phyloP scores from a whole-genome alignment of 139 green algal species.

The Nannochloris sp. region DNA sequence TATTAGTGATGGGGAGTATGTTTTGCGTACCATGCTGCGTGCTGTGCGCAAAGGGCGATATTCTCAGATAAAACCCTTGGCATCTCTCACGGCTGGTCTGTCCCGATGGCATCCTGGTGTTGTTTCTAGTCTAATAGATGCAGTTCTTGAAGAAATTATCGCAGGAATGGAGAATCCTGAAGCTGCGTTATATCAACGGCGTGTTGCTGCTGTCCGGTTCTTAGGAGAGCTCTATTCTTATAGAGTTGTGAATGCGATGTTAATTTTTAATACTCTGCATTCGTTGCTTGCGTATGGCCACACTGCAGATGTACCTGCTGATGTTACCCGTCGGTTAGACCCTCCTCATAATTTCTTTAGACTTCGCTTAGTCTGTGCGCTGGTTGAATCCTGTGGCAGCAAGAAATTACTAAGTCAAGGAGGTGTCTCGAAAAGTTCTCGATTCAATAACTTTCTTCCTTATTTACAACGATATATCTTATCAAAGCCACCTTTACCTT shows the following conservation, averaged over 20 bases:
- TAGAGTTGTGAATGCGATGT: conserved; percentile 48
- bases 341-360: conserved; percentile 52
- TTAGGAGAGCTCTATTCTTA: conserved; percentile 95
- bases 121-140: conserved; percentile 67
- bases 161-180: conserved; percentile 56
- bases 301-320: conserved; percentile 35
- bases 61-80: conserved; percentile 65
- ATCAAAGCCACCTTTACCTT: conserved; percentile 66
- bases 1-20: conserved; percentile 64
- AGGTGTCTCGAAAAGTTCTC: conserved; percentile 33
- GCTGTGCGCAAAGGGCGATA: conserved; percentile 44
- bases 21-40: conserved; percentile 80
- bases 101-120: conserved; percentile 72
- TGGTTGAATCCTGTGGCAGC: conserved; percentile 83
- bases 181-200: conserved; percentile 60
- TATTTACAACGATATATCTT: conserved; percentile 87
- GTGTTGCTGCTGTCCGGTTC: conserved; percentile 69
- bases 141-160: conserved; percentile 79
- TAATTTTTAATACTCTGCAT: conserved; percentile 86
- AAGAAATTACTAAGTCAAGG: conserved; percentile 72
- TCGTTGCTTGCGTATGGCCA: conserved; percentile 73
- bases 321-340: conserved; percentile 38
- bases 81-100: conserved; percentile 69
- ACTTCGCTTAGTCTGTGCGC: conserved; percentile 56
- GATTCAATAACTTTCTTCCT: conserved; percentile 82